Base-by-base conservation (phyloP, 345 rosid genomes). In the Mercurialis annua region DNA sequence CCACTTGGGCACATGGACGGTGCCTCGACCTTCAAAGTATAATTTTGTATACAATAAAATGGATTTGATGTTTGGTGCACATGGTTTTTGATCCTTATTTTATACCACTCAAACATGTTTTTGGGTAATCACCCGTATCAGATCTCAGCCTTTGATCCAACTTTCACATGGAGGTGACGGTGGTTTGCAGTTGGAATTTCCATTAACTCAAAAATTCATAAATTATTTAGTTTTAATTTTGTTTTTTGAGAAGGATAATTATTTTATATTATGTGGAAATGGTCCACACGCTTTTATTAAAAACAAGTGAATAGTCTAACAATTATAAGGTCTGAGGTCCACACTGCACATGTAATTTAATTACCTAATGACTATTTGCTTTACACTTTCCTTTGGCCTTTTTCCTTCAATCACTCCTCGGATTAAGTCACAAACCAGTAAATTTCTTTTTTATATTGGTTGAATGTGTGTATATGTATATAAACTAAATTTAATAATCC, bases 1-100 rank as follows among this genome's bases (percentile, higher is more conserved):
- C 56, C 56, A 64, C 57, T 31, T 27, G 47, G 43, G 54, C 56
- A 64, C 56, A 64, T 47, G 56, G 51, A 59, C 53, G 42, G 40
- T 23, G 64, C 18, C 48, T 40, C 64, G 5, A 20, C 8, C n/a
- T 3, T 5, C 18, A 17, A 3, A 47, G n/a, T 47, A 16, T 47
- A 16, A 2, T 4, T 53, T 55, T 54, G 27, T 55, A 2, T 26
- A 54, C 9, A 17, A 5, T 54, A 0, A 17, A 6, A 54, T 27
- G 6, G 59, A 54, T 54, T 54, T 54, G 26, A 27, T 54, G 18
- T 17, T 52, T 50, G 10, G 6, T 7, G 12, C 23, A 3, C 55
- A 5, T 20, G 23, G 27, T 50, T 50, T 20, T 24, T n/a, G 10
- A 21, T 11, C 7, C 10, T 3, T 51, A 51, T 51, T 51, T 4